Conservation (phyloP, 2,329 filamentous ascomycete genomes). For the Colletotrichum sp. region DNA sequence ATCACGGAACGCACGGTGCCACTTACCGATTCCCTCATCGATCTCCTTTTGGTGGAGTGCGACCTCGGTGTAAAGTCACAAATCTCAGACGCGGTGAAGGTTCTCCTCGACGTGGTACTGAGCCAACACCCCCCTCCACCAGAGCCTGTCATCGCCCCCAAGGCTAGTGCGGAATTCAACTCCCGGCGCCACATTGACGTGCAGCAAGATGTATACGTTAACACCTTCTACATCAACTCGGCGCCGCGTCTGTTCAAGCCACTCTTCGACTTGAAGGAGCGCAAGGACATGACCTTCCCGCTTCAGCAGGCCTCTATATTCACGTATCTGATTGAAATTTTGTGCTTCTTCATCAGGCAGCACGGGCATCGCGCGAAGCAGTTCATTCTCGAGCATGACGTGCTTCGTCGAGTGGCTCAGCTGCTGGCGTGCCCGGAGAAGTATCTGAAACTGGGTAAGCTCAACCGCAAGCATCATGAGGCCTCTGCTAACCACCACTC, state of each 20-base stretch:
- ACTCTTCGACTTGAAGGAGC: conserved; percentile 77
- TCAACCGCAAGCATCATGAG: neutral
- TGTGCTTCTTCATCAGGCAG: conserved; percentile 92
- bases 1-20: conserved; percentile 86
- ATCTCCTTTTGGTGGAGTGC: conserved; percentile 87
- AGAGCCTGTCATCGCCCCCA: neutral
- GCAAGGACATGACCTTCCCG: conserved; percentile 71
- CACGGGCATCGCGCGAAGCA: conserved; percentile 86
- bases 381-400: conserved; percentile 81
- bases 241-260: conserved; percentile 87
- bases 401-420: conserved; percentile 81
- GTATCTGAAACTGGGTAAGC: conserved; percentile 85
- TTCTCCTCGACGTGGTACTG: conserved; percentile 77
- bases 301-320: conserved; percentile 90
- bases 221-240: conserved; percentile 88
- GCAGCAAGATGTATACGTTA: conserved; percentile 85
- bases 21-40: conserved; percentile 90
- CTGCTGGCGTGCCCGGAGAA: conserved; percentile 86
- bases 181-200: conserved; percentile 50
- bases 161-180: neutral
- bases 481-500: neutral
- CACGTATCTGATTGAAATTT: conserved; percentile 87
- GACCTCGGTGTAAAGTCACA: conserved; percentile 96
- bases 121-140: neutral
- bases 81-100: conserved; percentile 93